These are phyloP conservation scores for Arctium lappa DNA, from an alignment of 129 eudicot species.

Conservation along the genomic window DNA sequence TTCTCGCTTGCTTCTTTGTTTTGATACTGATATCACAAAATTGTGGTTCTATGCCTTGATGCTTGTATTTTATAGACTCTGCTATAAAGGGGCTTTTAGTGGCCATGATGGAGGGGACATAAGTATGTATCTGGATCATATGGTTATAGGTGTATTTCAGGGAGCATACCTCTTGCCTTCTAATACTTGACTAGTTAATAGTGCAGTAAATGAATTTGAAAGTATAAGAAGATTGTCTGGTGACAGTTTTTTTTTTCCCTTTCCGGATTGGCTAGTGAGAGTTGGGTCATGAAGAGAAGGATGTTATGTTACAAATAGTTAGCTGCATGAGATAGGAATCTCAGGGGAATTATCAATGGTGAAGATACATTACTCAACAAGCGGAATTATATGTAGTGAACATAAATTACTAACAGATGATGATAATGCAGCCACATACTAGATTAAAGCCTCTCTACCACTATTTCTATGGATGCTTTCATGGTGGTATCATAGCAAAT, in stretches of 20 bases:
- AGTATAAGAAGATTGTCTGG: neutral
- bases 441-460: neutral
- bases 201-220: neutral
- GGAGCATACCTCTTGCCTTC: neutral
- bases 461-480: too few species aligned
- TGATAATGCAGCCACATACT: too few species aligned
- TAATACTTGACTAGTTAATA: neutral
- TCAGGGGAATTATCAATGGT: neutral
- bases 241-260: too few species aligned
- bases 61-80: neutral
- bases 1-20: neutral
- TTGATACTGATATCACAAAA: neutral
- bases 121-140: neutral
- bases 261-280: neutral
- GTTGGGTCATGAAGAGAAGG: neutral
- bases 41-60: conserved; percentile 7
- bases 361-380: too few species aligned
- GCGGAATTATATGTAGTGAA: too few species aligned
- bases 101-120: neutral
- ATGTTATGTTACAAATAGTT: neutral
- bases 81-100: neutral
- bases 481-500: too few species aligned
- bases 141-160: neutral
- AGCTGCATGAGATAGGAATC: neutral
- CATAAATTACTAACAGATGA: too few species aligned